Evolutionary conservation across 2,329 filamentous ascomycete species (phyloP).

Genomic region (Arthroderma sp.): DNA sequence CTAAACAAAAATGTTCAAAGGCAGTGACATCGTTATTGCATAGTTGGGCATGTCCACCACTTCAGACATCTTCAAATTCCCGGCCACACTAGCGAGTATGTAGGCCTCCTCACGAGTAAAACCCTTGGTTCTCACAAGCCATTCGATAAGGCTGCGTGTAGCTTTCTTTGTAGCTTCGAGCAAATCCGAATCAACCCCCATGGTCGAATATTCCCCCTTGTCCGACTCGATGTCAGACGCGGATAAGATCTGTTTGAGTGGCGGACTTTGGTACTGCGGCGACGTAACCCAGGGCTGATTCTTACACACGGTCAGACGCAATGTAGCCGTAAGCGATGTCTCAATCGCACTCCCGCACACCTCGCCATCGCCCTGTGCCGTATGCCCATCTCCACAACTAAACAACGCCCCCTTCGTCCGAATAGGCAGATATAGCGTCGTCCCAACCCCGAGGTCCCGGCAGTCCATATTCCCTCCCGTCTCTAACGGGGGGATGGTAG

Average conservation of each 20-base stretch:
- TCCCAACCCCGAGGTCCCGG: constrained; percentile 35
- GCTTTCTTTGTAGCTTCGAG: constrained; percentile 38
- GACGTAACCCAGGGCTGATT: constrained; percentile 33
- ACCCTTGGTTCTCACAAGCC: constrained; percentile 36
- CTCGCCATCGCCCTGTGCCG: constrained; percentile 42
- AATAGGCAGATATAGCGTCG: constrained; percentile 38
- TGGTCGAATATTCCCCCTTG: constrained; percentile 33
- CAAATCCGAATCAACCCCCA: constrained; percentile 37
- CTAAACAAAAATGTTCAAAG: constrained; percentile 34
- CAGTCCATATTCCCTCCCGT: constrained; percentile 45
- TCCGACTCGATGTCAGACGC: constrained; percentile 16
- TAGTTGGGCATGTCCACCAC: constrained; percentile 43
- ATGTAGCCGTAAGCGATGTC: constrained; percentile 37
- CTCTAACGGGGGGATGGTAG: constrained; percentile 38
- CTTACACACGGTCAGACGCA: constrained; percentile 38
- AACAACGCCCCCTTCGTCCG: constrained; percentile 39
- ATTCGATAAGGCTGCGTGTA: constrained; percentile 35
- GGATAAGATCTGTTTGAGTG: constrained; percentile 11
- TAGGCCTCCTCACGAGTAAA: constrained; percentile 37
- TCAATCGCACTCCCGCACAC: constrained; percentile 46
- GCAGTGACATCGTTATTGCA: constrained; percentile 38
- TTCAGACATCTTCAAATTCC: constrained; percentile 39
- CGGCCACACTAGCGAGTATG: constrained; percentile 40
- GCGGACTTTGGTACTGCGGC: constrained; percentile 35
- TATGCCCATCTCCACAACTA: constrained; percentile 43